Evolutionary conservation across 306 rosid species (phyloP), one percentile per base, ranked within the genome.

Genomic region (Datisca glomerata): DNA sequence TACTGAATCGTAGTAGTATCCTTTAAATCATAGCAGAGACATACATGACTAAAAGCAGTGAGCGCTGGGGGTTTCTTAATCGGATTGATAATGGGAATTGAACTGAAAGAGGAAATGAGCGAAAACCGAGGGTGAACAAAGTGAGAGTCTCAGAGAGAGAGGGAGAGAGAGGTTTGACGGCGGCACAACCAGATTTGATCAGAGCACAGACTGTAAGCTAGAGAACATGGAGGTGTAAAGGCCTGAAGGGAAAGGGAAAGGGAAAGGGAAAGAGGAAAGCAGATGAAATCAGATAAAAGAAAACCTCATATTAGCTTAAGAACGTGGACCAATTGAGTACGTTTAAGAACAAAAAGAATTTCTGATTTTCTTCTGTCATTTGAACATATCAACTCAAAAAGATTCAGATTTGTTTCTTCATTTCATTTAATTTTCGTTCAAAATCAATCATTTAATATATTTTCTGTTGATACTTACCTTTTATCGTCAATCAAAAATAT

Each of bases 121-220:
- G 12, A 31, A 47, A n/a, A 24, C 8, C 34, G 33, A 34, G 35
- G n/a, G 23, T 13, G 34, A 38, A 50, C 7, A 31, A 31, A 5
- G n/a, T 14, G 8, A 39, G 57, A 57, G 38, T 20, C 53, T 53
- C 23, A 39, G 23, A n/a, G 32, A 13, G 48, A 19, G 25, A 54
- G 12, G 36, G 11, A 28, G 39, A 45, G 53, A 23, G 47, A 38
- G 37, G 25, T 49, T 39, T 56, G 43, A 49, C 27, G 31, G 51
- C 56, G 49, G 63, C 45, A 19, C 45, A 13, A 10, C 18, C 4
- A 63, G 70, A 66, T 55, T 69, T 55, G 73, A 58, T 39, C 41
- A 41, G 41, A 51, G 56, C 34, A 23, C 57, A 63, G 61, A 57
- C 42, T 56, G 61, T 42, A 18, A 17, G 52, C 63, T 23, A 25